phyloP scores from a whole-genome alignment of 805 yeast genomes.

The Teunomyces cretensis region DNA sequence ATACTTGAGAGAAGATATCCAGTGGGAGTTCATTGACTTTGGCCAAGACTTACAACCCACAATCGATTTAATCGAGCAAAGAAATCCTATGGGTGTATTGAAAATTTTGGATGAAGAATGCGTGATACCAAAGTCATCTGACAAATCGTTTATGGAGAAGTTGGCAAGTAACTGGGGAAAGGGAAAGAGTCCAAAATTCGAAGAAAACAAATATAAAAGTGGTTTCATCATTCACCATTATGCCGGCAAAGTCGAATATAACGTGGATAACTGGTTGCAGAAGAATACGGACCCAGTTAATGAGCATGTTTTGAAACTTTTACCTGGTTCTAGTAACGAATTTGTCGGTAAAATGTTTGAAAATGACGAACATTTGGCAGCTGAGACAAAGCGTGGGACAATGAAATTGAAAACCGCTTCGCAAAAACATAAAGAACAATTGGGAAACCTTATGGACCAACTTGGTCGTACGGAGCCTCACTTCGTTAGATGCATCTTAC shows the following conservation, averaged over 20 bases:
- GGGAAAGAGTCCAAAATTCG: constrained; percentile 50
- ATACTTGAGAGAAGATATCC: constrained; percentile 56
- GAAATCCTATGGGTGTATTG: constrained; percentile 73
- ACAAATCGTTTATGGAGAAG: constrained; percentile 78
- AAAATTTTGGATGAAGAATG: constrained; percentile 93
- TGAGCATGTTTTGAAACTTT: constrained; percentile 63
- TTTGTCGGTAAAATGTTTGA: constrained; percentile 59
- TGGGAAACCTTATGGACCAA: constrained; percentile 67
- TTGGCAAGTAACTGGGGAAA: constrained; percentile 63
- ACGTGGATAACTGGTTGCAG: constrained; percentile 88
- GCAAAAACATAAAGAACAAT: constrained; percentile 84
- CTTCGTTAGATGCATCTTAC: constrained; percentile 93
- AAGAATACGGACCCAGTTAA: constrained; percentile 93
- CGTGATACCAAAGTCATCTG: constrained; percentile 87
- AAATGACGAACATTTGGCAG: constrained; percentile 27
- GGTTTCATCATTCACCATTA: constrained; percentile 89
- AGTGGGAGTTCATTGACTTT: constrained; percentile 81
- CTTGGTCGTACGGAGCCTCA: constrained; percentile 86
- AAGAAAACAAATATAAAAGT: constrained; percentile 67
- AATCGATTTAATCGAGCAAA: constrained; percentile 83
- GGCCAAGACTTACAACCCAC: constrained; percentile 95
- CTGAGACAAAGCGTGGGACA: constrained; percentile 37
- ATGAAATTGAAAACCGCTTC: constrained; percentile 63
- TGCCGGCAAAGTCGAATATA: constrained; percentile 95
- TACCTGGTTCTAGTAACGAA: constrained; percentile 55